These are phyloP conservation scores for Metarhizium sp. DNA, from an alignment of 2,329 filamentous ascomycete species.

Conservation along the genomic window DNA sequence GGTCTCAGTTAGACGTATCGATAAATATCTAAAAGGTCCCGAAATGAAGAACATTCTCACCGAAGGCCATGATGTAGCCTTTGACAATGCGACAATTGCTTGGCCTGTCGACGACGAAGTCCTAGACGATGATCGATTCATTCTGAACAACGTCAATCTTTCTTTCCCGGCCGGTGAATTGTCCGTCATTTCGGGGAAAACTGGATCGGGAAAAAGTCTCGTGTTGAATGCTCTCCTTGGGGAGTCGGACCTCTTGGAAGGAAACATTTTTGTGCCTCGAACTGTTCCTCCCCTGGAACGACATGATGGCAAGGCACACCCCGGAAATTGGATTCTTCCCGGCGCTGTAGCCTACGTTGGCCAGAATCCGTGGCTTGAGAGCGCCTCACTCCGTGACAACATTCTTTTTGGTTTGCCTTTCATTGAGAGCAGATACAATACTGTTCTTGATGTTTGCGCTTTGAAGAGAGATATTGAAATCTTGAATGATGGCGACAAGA, in stretches of 20 bases:
- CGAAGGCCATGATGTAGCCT: conserved; percentile 50
- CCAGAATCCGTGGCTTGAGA: conserved; percentile 80
- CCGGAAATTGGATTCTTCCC: conserved; percentile 58
- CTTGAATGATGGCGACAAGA: conserved; percentile 66
- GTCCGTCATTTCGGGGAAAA: conserved; percentile 67
- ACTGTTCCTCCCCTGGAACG: conserved; percentile 43
- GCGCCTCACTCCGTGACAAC: conserved; percentile 69
- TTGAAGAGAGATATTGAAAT: conserved; percentile 68
- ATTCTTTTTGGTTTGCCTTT: conserved; percentile 68
- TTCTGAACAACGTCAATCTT: conserved; percentile 54
- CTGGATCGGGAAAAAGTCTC: conserved; percentile 69
- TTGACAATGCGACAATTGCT: conserved; percentile 59
- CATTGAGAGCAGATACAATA: conserved; percentile 58
- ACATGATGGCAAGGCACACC: conserved; percentile 53
- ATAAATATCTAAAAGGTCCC: conserved; percentile 58
- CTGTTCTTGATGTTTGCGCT: conserved; percentile 64
- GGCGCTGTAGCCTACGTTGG: conserved; percentile 65
- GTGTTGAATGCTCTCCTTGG: conserved; percentile 66
- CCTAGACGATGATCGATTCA: conserved; percentile 50
- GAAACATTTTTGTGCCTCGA: conserved; percentile 46
- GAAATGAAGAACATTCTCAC: conserved; percentile 49
- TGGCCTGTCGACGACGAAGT: conserved; percentile 62
- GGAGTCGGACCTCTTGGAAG: conserved; percentile 60
- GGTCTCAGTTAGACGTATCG: conserved; percentile 63
- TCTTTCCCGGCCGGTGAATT: conserved; percentile 60